These are phyloP conservation scores for Sporopachydermia quercuum DNA, from an alignment of 805 yeast genomes.

Conservation along the genomic window DNA sequence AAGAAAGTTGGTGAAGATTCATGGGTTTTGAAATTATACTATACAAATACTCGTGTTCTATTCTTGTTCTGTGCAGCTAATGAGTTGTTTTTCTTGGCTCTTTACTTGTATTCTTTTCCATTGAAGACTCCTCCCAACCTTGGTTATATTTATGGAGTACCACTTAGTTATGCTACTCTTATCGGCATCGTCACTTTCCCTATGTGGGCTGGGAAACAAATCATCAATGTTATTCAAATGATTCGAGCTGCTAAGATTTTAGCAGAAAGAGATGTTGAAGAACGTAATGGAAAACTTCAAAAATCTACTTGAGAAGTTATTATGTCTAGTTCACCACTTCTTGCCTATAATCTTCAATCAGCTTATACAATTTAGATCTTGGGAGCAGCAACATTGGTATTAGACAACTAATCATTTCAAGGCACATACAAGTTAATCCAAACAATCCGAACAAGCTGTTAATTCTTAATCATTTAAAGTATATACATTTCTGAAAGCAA, in stretches of 20 bases:
- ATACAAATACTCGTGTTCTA: slow-evolving; percentile 69
- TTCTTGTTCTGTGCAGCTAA: slow-evolving; percentile 86
- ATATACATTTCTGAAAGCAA: slow-evolving; percentile 8
- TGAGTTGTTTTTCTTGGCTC: slow-evolving; percentile 82
- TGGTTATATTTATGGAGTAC: slow-evolving; percentile 18
- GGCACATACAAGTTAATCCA: neutral
- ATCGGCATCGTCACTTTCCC: slow-evolving; percentile 56
- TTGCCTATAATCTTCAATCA: too few relatives aligned
- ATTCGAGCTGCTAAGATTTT: slow-evolving; percentile 68
- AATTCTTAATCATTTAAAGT: slow-evolving; percentile 3
- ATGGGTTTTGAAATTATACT: slow-evolving; percentile 67
- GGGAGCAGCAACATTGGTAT: too few relatives aligned
- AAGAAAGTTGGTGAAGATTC: slow-evolving; percentile 65
- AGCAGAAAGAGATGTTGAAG: slow-evolving; percentile 63
- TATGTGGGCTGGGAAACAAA: slow-evolving; percentile 80
- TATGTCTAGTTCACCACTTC: neutral
- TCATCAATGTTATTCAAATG: slow-evolving; percentile 80
- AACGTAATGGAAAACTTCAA: slow-evolving; percentile 17
- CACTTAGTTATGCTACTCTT: slow-evolving; percentile 44
- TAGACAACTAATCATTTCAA: neutral
- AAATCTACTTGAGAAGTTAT: neutral
- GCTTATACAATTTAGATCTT: too few relatives aligned
- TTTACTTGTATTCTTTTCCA: slow-evolving; percentile 63
- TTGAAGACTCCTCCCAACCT: slow-evolving; percentile 26
- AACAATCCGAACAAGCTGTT: neutral